Evolutionary conservation across 805 yeast genomes (phyloP), one percentile per base, ranked within the genome.

Genomic region (Phaffomyces thermotolerans): DNA sequence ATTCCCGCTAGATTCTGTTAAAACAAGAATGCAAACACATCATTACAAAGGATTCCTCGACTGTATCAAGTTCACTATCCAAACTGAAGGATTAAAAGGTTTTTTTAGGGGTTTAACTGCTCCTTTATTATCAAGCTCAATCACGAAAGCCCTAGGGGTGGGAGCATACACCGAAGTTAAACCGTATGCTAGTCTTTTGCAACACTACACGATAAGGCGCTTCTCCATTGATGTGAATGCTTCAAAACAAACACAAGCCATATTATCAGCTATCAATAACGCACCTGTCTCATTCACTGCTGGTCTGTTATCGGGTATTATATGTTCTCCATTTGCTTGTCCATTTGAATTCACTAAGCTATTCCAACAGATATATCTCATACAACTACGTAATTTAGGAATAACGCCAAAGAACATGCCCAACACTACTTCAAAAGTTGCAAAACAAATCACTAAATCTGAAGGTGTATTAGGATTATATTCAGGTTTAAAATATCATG

Each of bases 261-360:
- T 51, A 4, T 33, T 49, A 10, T 14, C 48, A 13, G 64, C 63
- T 2, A 8, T 62, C 6, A 62, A 67, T 38, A 72, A 68, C 59
- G 53, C 76, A 44, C 71, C 85, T 52, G 49, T 71, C 6, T 36
- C 41, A 4, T 39, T 43, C 29, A 32, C 38, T 13, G 42, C 42
- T 14, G 96, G 95, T 5, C 64, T 74, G 4, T 48, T 76, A 0
- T 78, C 93, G 0, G 95, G 95, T 6, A 75, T 75, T 7, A 62
- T 71, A 3, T 78, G 84, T 13, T 72, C 87, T 4, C 31, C 72
- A 6, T 76, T 80, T 59, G 84, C 89, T 3, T 83, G 91, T 52
- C 96, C 96, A 2, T 87, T 87, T 58, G 96, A 87, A 60, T 76
- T 85, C 63, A 79, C 91, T 39, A 88, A 87, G 60, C 70, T 86